Evolutionary conservation across 176 grass and related monocot species (phyloP).

Genomic region (Cenchrus purpureus): DNA sequence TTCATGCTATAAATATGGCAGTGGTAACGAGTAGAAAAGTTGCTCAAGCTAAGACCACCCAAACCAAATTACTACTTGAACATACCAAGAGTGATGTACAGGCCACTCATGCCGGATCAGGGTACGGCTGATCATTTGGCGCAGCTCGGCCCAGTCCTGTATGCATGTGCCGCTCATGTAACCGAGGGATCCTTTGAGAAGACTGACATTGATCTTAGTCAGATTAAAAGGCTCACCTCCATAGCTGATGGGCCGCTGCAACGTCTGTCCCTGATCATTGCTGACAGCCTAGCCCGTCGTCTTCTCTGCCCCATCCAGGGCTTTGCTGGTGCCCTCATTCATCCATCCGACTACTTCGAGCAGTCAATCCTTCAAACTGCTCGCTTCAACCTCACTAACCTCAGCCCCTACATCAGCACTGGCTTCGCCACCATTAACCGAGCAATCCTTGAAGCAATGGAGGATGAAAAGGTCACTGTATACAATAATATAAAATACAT

Average conservation of each 20-base stretch:
- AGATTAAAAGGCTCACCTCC: conserved; percentile 33
- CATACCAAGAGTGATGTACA: not conserved
- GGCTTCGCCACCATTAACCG: conserved; percentile 54
- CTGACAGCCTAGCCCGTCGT: conserved; percentile 44
- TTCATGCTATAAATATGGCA: conserved; percentile 12
- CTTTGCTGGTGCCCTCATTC: conserved; percentile 20
- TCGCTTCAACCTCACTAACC: not conserved
- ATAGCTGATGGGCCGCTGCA: conserved; percentile 33
- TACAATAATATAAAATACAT: no score
- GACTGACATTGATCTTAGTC: conserved; percentile 10
- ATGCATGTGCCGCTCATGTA: conserved; percentile 6
- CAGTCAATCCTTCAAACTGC: conserved; percentile 10
- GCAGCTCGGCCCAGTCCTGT: conserved; percentile 19
- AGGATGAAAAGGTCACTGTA: conserved; percentile 19
- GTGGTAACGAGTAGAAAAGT: not conserved
- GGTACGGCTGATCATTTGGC: not conserved
- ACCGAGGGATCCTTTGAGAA: conserved; percentile 25
- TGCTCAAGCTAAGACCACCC: conserved; percentile 8
- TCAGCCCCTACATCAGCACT: conserved; percentile 38
- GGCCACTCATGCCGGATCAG: conserved; percentile 1
- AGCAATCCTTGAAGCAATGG: conserved; percentile 59
- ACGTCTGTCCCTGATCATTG: conserved; percentile 38
- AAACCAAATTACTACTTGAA: conserved; percentile 14
- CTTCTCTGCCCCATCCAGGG: conserved; percentile 5
- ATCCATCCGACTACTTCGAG: conserved; percentile 35